Evolutionary conservation across 192 early-diverging fungal species (phyloP), one percentile per base, ranked within the genome.

Genomic region (Backusella psychrophila): DNA sequence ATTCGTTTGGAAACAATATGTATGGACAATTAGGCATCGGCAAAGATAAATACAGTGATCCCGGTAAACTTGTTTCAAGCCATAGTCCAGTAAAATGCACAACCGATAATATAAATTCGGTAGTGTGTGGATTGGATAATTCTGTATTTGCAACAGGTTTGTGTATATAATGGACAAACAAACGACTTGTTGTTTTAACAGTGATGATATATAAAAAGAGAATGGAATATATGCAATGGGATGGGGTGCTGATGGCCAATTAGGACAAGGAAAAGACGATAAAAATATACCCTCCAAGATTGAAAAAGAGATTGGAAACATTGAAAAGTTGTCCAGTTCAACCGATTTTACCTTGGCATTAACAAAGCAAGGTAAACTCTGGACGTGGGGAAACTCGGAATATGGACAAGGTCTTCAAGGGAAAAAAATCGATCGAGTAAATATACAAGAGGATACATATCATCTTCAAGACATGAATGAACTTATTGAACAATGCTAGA

Each of bases 191-290:
- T 66, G 75, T 23, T 11, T 21, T 74, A 29, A 26, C 26, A 63
- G 12, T 29, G 23, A 12, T 26, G 23, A 12, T 6, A 29, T 26
- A 7, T 29, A 12, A 63, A 23, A 76, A 81, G 86, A 87, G 65
- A 41, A 67, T 11, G 85, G 84, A 5, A 69, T 91, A 38, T 91
- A 90, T 77, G 84, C 89, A 0, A 91, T 93, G 91, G 92, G 92
- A 39, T 93, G 92, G 92, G 88, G 91, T 17, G 85, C 91, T n/a
- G 92, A 93, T 73, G 92, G 92, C 8, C 92, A 93, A 82, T 79
- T 93, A 35, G 92, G 92, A 15, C 75, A 88, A 21, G 91, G 91
- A 1, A 84, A 82, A 29, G 75, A 73, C 5, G 86, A 87, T 49
- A 78, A 79, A 26, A 67, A 73, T 11, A 44, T 69, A 5, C 92